Conservation (phyloP, 2,329 filamentous ascomycete species). For the Scytalidium sp. region DNA sequence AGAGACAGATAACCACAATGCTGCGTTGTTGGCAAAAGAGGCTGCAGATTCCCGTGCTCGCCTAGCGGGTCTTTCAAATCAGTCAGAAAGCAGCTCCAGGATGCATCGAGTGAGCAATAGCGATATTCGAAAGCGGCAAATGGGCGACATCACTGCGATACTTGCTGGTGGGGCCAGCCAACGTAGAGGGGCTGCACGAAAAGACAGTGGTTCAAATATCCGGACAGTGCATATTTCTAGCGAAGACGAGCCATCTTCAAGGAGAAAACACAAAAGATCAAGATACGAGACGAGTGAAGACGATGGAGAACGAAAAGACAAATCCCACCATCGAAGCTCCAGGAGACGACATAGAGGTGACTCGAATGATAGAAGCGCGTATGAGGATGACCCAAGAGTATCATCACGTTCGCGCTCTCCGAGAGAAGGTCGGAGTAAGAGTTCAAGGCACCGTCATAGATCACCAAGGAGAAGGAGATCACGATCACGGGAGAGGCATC, state of each 20-base stretch:
- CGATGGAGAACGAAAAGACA: conserved; percentile 1
- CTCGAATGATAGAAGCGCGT: conserved; percentile 13
- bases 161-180: conserved; percentile 36
- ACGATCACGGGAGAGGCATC: conserved; percentile 13
- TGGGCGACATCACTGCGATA: conserved; percentile 60
- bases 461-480: conserved; percentile 22
- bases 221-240: conserved; percentile 12
- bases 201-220: conserved; percentile 6
- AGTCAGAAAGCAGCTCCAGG: conserved; percentile 33
- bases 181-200: conserved; percentile 15
- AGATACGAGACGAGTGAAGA: conserved; percentile 3
- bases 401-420: conserved; percentile 6
- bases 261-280: conserved; percentile 6
- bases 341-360: conserved; percentile 16
- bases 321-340: conserved; percentile 3
- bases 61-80: conserved; percentile 57
- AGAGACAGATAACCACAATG: conserved; percentile 86
- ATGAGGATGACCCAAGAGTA: conserved; percentile 14
- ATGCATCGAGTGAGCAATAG: conserved; percentile 42
- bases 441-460: conserved; percentile 30
- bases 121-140: conserved; percentile 55
- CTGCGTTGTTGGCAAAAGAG: conserved; percentile 79
- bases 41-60: conserved; percentile 73
- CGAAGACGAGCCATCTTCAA: conserved; percentile 10
- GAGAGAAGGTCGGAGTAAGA: conserved; percentile 17